Conservation (phyloP, 495 filamentous ascomycete species). For the Parathielavia appendiculata region DNA sequence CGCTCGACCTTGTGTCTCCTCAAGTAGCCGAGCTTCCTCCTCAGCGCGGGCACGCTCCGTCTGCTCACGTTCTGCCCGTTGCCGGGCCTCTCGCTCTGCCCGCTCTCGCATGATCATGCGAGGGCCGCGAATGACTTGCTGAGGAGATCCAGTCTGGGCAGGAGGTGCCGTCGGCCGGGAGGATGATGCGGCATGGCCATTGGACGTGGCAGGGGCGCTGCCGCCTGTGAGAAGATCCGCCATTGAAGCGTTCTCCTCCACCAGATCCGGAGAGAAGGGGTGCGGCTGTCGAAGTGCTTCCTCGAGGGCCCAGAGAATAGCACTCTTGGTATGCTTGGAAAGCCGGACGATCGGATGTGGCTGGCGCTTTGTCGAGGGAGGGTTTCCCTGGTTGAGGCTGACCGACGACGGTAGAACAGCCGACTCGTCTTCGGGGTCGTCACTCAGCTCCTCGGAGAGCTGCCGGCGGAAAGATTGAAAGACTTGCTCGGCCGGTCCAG, state of each 20-base stretch:
- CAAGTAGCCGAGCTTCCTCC: conserved; percentile 49
- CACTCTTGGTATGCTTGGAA: conserved; percentile 49
- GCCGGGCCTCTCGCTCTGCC: conserved; percentile 56
- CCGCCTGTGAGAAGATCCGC: conserved; percentile 66
- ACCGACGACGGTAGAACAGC: conserved; percentile 27
- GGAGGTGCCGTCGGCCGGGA: conserved; percentile 40
- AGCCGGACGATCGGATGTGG: conserved; percentile 39
- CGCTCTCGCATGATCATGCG: conserved; percentile 74
- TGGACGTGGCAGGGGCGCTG: conserved; percentile 43
- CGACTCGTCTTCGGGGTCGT: conserved; percentile 36
- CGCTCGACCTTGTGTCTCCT: conserved; percentile 46
- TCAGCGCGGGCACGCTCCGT: conserved; percentile 48
- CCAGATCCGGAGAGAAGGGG: conserved; percentile 74
- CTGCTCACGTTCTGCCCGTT: conserved; percentile 55
- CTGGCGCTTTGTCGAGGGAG: conserved; percentile 26
- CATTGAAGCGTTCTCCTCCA: conserved; percentile 94
- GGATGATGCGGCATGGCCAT: conserved; percentile 45
- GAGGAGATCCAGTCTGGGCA: conserved; percentile 45
- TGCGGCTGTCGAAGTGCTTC: conserved; percentile 81
- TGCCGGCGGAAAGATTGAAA: conserved; percentile 32
- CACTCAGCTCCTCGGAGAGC: conserved; percentile 43
- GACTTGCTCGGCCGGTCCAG: conserved; percentile 23
- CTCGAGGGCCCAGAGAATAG: conserved; percentile 87
- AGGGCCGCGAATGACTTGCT: conserved; percentile 51
- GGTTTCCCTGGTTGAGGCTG: conserved; percentile 19